A percentile compares a stretch with the other conserved stretches of the same genome.
Evolutionary conservation across 805 yeast species (phyloP).

Genomic region (Cyberlindnera bimundalis): DNA sequence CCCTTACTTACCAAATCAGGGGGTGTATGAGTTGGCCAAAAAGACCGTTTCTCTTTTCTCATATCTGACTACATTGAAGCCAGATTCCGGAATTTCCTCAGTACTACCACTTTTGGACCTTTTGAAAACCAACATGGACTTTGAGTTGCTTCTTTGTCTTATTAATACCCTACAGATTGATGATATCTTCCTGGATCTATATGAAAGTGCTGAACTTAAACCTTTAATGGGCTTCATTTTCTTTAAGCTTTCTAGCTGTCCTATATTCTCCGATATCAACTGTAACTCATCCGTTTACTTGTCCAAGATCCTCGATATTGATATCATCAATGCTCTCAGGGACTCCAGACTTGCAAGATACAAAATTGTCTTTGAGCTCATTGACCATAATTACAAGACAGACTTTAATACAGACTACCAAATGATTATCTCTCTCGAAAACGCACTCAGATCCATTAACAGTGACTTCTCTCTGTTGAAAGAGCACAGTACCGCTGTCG

Average conservation of each 20-base stretch:
- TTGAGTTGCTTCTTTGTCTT: conserved; percentile 14
- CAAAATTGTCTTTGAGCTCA: conserved; percentile 24
- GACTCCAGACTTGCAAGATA: conserved; percentile 20
- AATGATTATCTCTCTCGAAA: conserved; percentile 15
- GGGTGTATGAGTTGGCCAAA: conserved; percentile 14
- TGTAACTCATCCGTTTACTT: background rate
- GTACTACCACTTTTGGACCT: conserved; percentile 10
- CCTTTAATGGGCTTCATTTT: conserved; percentile 11
- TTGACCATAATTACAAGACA: conserved; percentile 26
- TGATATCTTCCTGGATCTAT: conserved; percentile 4
- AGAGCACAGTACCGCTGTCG: conserved; percentile 16
- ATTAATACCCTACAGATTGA: conserved; percentile 11
- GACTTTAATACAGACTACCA: conserved; percentile 22
- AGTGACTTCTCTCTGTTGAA: conserved; percentile 15
- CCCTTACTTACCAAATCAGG: conserved; percentile 17
- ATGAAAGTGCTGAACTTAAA: conserved; percentile 4
- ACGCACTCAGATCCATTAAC: conserved; percentile 10
- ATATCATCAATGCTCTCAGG: conserved; percentile 18
- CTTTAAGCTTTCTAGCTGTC: conserved; percentile 11
- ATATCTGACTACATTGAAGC: conserved; percentile 2
- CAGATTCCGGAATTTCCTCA: background rate
- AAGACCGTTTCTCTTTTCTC: conserved; percentile 9
- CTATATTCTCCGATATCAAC: background rate
- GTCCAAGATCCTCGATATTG: conserved; percentile 11
- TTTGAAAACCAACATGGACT: conserved; percentile 8